Evolutionary conservation across 2,329 filamentous ascomycete species (phyloP).

Genomic region (Microcyclosporella mali): DNA sequence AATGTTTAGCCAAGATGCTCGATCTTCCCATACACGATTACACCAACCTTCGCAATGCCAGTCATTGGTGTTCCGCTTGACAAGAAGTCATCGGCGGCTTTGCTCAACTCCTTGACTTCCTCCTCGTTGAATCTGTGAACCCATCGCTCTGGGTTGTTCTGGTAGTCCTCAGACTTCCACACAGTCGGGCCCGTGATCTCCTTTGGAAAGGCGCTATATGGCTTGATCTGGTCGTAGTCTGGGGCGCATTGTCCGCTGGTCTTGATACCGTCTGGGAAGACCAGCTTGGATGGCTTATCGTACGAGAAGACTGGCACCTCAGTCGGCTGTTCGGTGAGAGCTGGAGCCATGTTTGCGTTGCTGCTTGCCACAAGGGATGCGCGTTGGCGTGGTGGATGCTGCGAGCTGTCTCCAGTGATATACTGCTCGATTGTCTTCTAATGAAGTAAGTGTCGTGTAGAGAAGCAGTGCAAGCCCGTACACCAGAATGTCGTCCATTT

Average conservation of each 20-base stretch:
- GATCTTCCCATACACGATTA: background rate
- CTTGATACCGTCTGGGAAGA: conserved; percentile 61
- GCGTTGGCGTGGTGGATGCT: conserved; percentile 27
- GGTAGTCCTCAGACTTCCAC: conserved; percentile 63
- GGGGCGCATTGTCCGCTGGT: conserved; percentile 69
- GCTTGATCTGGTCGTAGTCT: conserved; percentile 56
- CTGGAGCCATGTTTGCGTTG: conserved; percentile 16
- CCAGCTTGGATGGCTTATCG: conserved; percentile 37
- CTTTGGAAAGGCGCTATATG: conserved; percentile 65
- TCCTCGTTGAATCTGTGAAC: conserved; percentile 61
- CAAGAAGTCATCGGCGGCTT: conserved; percentile 64
- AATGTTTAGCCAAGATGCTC: background rate
- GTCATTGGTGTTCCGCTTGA: conserved; percentile 60
- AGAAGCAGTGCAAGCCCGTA: conserved; percentile 14
- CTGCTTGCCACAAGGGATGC: background rate
- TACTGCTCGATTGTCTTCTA: conserved; percentile 15
- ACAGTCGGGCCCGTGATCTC: conserved; percentile 66
- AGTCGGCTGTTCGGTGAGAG: conserved; percentile 15
- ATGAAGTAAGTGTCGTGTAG: conserved; percentile 11
- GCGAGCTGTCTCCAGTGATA: conserved; percentile 28
- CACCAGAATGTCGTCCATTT: conserved; percentile 12
- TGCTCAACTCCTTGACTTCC: conserved; percentile 62
- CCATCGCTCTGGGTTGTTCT: conserved; percentile 60
- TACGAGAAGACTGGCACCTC: conserved; percentile 17
- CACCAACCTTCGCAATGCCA: conserved; percentile 56